These are phyloP conservation scores for Ceratobasidium sp. DNA, from an alignment of 1,284 basidiomycete genomes.

Conservation along the genomic window DNA sequence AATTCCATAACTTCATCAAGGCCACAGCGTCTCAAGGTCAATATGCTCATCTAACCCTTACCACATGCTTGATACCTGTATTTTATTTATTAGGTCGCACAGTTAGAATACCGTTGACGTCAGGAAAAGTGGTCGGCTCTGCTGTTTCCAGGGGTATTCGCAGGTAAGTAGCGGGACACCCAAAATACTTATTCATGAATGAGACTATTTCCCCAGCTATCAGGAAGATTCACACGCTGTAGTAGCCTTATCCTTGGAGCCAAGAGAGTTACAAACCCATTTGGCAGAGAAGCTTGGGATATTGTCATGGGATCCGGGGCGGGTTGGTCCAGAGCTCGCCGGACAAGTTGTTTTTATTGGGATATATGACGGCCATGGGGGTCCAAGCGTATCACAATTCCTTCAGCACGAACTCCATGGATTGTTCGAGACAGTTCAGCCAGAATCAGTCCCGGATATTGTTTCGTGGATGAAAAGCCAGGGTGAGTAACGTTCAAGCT, in stretches of 20 bases:
- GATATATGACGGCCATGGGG: constrained; percentile 92
- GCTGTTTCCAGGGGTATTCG: constrained; percentile 80
- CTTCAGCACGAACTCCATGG: constrained; percentile 83
- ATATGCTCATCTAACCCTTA: background rate
- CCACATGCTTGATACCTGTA: background rate
- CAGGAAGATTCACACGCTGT: constrained; percentile 89
- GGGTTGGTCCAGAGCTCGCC: constrained; percentile 66
- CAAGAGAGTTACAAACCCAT: constrained; percentile 73
- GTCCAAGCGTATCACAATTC: constrained; percentile 75
- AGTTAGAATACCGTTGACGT: constrained; percentile 64
- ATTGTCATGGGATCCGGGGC: constrained; percentile 78
- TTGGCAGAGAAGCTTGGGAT: constrained; percentile 67
- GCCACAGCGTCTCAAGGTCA: constrained; percentile 32
- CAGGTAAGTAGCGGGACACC: constrained; percentile 59
- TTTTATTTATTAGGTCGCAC: constrained; percentile 57
- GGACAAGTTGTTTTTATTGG: constrained; percentile 86
- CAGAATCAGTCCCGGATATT: constrained; percentile 75
- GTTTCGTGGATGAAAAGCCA: constrained; percentile 78
- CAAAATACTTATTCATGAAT: background rate
- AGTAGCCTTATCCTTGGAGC: constrained; percentile 75
- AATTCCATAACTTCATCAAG: constrained; percentile 34
- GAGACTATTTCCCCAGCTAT: constrained; percentile 56
- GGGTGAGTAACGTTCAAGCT: constrained; percentile 54
- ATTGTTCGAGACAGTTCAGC: constrained; percentile 78
- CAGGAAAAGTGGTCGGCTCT: constrained; percentile 73